Percentiles rank a stretch among this genome's conserved stretches.
Evolutionary conservation across 768 basidiomycete genomes (phyloP).

Genomic region (Hemileccinum rubropunctum): DNA sequence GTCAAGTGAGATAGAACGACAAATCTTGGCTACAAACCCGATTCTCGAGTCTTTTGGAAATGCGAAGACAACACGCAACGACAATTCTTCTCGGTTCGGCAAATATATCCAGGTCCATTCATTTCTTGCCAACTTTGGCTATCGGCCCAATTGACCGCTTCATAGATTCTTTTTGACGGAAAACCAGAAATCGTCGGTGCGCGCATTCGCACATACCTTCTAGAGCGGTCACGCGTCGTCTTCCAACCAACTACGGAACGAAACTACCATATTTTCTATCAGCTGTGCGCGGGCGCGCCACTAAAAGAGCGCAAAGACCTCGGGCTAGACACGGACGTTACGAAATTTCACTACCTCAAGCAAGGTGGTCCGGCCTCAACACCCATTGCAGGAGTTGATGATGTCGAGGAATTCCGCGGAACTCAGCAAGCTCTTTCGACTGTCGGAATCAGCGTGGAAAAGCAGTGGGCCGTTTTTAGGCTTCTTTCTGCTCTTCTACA

Average conservation of each 20-base stretch:
- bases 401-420: conserved; percentile 89
- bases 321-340: conserved; percentile 80
- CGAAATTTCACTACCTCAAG: conserved; percentile 87
- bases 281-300: conserved; percentile 95
- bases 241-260: conserved; percentile 96
- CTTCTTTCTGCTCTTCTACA: conserved; percentile 91
- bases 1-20: conserved; percentile 92
- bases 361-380: conserved; percentile 90
- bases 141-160: not conserved
- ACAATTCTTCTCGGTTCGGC: conserved; percentile 98
- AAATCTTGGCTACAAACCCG: conserved; percentile 98
- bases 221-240: conserved; percentile 96
- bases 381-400: conserved; percentile 90
- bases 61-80: conserved; percentile 98
- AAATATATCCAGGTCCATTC: conserved; percentile 89
- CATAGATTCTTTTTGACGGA: conserved; percentile 93
- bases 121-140: not conserved
- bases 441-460: conserved; percentile 96
- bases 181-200: conserved; percentile 97
- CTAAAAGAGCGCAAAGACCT: conserved; percentile 94
- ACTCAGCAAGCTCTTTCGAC: conserved; percentile 96
- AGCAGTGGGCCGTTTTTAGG: conserved; percentile 97
- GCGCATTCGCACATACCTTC: conserved; percentile 95
- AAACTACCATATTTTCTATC: conserved; percentile 99
- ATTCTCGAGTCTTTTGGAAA: conserved; percentile 99